phyloP scores from a whole-genome alignment of 352 stramenopile species.

The Globisporangium mamillatum region DNA sequence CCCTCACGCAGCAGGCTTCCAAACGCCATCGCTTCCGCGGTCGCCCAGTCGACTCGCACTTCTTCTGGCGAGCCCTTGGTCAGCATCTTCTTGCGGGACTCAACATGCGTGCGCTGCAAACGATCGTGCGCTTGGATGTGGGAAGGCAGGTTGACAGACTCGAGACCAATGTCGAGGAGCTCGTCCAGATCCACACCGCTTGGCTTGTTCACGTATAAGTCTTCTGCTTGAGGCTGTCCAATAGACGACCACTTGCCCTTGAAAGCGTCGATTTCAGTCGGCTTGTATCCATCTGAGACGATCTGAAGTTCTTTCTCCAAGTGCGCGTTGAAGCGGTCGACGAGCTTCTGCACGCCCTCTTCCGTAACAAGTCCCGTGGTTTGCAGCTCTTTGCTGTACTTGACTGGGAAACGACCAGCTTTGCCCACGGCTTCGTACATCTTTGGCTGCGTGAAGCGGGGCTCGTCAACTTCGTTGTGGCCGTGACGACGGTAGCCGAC shows the following conservation, averaged over 20 bases:
- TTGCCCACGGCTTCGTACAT: constrained; percentile 82
- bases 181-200: constrained; percentile 60
- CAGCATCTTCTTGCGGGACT: constrained; percentile 72
- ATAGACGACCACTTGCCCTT: constrained; percentile 68
- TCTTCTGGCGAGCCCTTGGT: constrained; percentile 29
- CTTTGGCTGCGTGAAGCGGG: constrained; percentile 85
- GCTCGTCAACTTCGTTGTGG: constrained; percentile 90
- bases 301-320: constrained; percentile 62
- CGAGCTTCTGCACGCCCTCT: constrained; percentile 52
- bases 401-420: constrained; percentile 60
- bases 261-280: constrained; percentile 70
- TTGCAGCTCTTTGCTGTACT: constrained; percentile 71
- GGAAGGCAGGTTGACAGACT: constrained; percentile 58
- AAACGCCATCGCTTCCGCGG: constrained; percentile 86
- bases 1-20: constrained; percentile 82
- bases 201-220: constrained; percentile 49
- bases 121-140: constrained; percentile 62
- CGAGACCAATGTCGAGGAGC: constrained; percentile 57
- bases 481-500: constrained; percentile 82
- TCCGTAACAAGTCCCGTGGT: constrained; percentile 48
- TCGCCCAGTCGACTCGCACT: constrained; percentile 85
- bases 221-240: constrained; percentile 37
- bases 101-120: constrained; percentile 77
- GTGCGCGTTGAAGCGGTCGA: constrained; percentile 56
- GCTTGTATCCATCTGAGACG: constrained; percentile 57